These are phyloP conservation scores for Wickerhamomyces mucosus DNA, from an alignment of 805 yeast genomes.

Conservation along the genomic window DNA sequence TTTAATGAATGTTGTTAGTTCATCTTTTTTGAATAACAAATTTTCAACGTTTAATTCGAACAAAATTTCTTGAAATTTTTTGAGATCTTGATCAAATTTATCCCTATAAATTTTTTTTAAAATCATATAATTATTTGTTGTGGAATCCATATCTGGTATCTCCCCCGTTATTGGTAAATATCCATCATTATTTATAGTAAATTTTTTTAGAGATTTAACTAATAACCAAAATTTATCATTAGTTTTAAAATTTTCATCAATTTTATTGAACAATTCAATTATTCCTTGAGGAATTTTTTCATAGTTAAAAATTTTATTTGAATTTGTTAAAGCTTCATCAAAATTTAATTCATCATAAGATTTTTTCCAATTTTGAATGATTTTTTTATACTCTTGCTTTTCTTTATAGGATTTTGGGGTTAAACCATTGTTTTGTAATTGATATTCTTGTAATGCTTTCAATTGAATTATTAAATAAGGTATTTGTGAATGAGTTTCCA, in stretches of 20 bases:
- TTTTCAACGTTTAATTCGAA: slow-evolving; percentile 13
- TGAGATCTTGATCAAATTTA: slow-evolving; percentile 44
- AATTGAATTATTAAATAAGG: slow-evolving; percentile 61
- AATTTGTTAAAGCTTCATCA: slow-evolving; percentile 40
- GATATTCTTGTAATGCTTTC: slow-evolving; percentile 41
- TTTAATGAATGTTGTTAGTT: slow-evolving; percentile 45
- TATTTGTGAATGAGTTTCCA: slow-evolving; percentile 43
- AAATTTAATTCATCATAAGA: slow-evolving; percentile 30
- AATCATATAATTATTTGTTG: slow-evolving; percentile 48
- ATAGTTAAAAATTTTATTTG: slow-evolving; percentile 32
- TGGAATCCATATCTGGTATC: slow-evolving; percentile 85
- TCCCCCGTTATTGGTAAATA: slow-evolving; percentile 64
- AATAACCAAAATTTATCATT: slow-evolving; percentile 51
- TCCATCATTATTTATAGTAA: slow-evolving; percentile 29
- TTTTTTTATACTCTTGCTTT: slow-evolving; percentile 29
- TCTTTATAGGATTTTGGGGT: slow-evolving; percentile 30
- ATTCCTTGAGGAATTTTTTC: slow-evolving; percentile 21
- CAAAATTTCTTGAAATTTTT: slow-evolving; percentile 28
- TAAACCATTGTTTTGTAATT: slow-evolving; percentile 12
- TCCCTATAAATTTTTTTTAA: slow-evolving; percentile 49
- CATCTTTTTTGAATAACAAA: slow-evolving; percentile 21
- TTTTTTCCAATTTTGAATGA: slow-evolving; percentile 29
- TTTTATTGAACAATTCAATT: slow-evolving; percentile 4
- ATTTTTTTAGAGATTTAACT: slow-evolving; percentile 42
- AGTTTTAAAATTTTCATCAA: slow-evolving; percentile 12